Percentiles rank a stretch among this genome's conserved stretches.
These are phyloP conservation scores for Aspergillus heteromorphus DNA, from an alignment of 495 filamentous ascomycete genomes.

Conservation along the genomic window DNA sequence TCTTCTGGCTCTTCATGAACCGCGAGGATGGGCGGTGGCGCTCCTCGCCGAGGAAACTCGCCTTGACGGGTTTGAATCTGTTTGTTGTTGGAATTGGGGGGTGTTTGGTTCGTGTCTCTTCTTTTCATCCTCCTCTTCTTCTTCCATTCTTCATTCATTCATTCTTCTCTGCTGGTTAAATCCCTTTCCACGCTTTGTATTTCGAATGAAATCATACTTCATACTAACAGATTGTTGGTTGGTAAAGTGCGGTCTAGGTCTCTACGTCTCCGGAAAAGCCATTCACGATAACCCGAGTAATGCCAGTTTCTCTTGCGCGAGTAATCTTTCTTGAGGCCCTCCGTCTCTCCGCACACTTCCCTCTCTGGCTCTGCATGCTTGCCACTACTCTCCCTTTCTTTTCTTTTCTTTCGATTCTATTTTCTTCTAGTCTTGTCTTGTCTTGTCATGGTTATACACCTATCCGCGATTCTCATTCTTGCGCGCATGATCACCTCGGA, in stretches of 20 bases:
- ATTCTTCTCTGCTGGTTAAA: too few species aligned
- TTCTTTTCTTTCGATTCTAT: too few species aligned
- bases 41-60: slow-evolving; percentile 29
- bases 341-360: slow-evolving; percentile 17
- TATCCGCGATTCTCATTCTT: too few species aligned
- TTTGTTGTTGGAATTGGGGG: slow-evolving; percentile 28
- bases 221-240: neutral
- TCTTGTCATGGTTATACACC: too few species aligned
- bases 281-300: slow-evolving; percentile 33
- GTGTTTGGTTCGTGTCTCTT: slow-evolving; percentile 23
- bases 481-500: too few species aligned
- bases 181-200: too few species aligned
- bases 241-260: slow-evolving; percentile 35
- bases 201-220: too few species aligned
- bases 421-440: too few species aligned
- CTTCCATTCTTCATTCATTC: neutral
- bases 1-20: slow-evolving; percentile 44
- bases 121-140: neutral
- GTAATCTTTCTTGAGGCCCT: slow-evolving; percentile 23
- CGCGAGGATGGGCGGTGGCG: slow-evolving; percentile 31
- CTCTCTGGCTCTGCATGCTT: too few species aligned
- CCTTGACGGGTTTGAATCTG: slow-evolving; percentile 31
- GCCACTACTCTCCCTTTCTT: too few species aligned
- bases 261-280: slow-evolving; percentile 40
- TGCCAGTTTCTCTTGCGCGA: slow-evolving; percentile 39